Percentiles rank a stretch among this genome's conserved stretches.
phyloP scores from a whole-genome alignment of 768 basidiomycete genomes.

The Panaeolus cyanescens region DNA sequence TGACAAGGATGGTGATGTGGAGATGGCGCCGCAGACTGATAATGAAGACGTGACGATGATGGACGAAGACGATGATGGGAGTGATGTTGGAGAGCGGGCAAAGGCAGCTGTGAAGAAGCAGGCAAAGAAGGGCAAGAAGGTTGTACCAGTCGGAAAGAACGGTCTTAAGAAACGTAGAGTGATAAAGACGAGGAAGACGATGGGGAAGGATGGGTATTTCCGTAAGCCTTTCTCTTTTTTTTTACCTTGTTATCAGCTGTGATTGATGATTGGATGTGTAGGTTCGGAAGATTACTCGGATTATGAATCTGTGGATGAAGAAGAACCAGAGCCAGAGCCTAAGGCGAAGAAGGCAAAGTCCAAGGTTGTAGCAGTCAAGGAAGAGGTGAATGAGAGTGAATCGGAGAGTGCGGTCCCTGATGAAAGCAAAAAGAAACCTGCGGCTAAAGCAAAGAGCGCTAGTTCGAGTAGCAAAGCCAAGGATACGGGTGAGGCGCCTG shows the following conservation, averaged over 20 bases:
- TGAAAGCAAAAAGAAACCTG: constrained; percentile 5
- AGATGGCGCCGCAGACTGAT: constrained; percentile 1
- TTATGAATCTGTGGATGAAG: constrained; percentile 76
- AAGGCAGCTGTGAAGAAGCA: constrained; percentile 13
- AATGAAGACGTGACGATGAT: constrained; percentile 20
- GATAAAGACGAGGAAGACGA: constrained; percentile 53
- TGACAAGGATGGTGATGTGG: constrained; percentile 7
- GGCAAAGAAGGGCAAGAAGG: constrained; percentile 54
- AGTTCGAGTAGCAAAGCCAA: not conserved
- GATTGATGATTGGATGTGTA: constrained; percentile 25
- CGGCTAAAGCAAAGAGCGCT: constrained; percentile 11
- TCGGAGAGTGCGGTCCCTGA: not conserved
- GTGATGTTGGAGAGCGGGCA: constrained; percentile 26
- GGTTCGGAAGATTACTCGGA: constrained; percentile 79
- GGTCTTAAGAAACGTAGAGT: constrained; percentile 76
- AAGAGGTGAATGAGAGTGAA: constrained; percentile 17
- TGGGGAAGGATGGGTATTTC: constrained; percentile 73
- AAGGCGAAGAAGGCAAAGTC: constrained; percentile 20
- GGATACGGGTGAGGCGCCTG: constrained; percentile 13
- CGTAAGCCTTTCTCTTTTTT: constrained; percentile 55
- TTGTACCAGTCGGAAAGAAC: constrained; percentile 73
- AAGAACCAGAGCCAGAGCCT: constrained; percentile 26
- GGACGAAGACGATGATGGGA: constrained; percentile 18
- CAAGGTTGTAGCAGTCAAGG: constrained; percentile 19
- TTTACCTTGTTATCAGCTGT: not conserved